Percentiles rank a stretch among this genome's conserved stretches.
Conservation (phyloP, 441 rosid genomes). For the Biscutella laevigata region DNA sequence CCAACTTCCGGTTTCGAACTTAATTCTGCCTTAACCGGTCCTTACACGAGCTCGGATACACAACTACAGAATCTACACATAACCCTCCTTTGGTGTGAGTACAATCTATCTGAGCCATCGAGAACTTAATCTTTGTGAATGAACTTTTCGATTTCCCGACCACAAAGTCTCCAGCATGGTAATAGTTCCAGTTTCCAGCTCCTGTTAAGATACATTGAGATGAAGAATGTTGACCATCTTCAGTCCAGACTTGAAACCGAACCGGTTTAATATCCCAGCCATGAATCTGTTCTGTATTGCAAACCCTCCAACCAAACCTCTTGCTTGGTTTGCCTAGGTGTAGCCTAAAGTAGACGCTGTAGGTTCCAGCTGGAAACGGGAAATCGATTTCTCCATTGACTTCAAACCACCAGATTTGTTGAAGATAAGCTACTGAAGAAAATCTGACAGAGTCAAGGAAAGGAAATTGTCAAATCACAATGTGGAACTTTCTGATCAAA, state of each 20-base stretch:
- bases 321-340: constrained; percentile 54
- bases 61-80: constrained; percentile 58
- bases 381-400: constrained; percentile 81
- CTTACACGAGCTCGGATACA: constrained; percentile 50
- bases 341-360: constrained; percentile 77
- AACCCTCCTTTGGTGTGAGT: constrained; percentile 92
- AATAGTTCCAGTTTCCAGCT: constrained; percentile 57
- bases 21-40: constrained; percentile 46
- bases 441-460: constrained; percentile 34
- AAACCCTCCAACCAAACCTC: constrained; percentile 62
- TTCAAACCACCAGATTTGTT: constrained; percentile 95
- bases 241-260: constrained; percentile 73
- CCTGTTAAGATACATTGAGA: constrained; percentile 59
- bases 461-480: background rate
- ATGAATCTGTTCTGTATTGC: constrained; percentile 66
- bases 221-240: constrained; percentile 65
- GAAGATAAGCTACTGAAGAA: constrained; percentile 65
- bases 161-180: constrained; percentile 69
- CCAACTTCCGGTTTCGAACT: constrained; percentile 12
- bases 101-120: constrained; percentile 85
- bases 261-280: constrained; percentile 89
- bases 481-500: background rate
- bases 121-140: constrained; percentile 46
- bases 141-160: constrained; percentile 31
- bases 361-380: constrained; percentile 74